A percentile compares a stretch with the other conserved stretches of the same genome.
These are phyloP conservation scores for Pseudonectria buxi DNA, from an alignment of 2,329 filamentous ascomycete genomes.

Conservation along the genomic window DNA sequence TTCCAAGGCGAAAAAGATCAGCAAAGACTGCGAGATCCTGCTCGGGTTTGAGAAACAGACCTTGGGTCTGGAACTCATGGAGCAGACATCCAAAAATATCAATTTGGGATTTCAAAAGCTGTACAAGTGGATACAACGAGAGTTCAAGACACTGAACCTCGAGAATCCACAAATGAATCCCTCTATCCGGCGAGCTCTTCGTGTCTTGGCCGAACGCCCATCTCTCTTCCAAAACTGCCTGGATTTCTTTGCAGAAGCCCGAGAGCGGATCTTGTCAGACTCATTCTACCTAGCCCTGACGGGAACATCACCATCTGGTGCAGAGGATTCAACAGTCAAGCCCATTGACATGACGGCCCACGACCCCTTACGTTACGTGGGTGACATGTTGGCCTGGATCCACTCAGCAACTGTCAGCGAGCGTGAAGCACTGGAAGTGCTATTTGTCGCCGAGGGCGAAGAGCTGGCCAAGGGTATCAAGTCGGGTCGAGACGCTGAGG, in stretches of 20 bases:
- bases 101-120: conserved; percentile 92
- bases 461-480: conserved; percentile 79
- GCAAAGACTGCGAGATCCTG: conserved; percentile 80
- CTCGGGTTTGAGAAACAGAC: conserved; percentile 86
- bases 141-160: conserved; percentile 86
- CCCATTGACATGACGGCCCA: conserved; percentile 93
- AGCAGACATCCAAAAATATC: conserved; percentile 78
- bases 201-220: conserved; percentile 82
- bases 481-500: conserved; percentile 72
- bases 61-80: conserved; percentile 83
- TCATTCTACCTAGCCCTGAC: conserved; percentile 85
- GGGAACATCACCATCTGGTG: conserved; percentile 54
- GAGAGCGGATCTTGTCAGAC: conserved; percentile 80
- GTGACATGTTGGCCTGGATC: conserved; percentile 96
- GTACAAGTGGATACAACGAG: conserved; percentile 89
- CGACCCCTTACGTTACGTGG: conserved; percentile 83
- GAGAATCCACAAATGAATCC: conserved; percentile 90
- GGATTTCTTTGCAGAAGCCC: conserved; percentile 84
- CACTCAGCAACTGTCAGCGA: conserved; percentile 94
- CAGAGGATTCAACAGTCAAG: conserved; percentile 60
- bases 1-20: conserved; percentile 75
- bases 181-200: conserved; percentile 74
- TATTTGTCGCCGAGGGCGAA: conserved; percentile 87
- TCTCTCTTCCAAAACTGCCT: conserved; percentile 89
- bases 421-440: conserved; percentile 79